Conservation (phyloP, 2,329 filamentous ascomycete species). For the Leptoxyphium fumago region DNA sequence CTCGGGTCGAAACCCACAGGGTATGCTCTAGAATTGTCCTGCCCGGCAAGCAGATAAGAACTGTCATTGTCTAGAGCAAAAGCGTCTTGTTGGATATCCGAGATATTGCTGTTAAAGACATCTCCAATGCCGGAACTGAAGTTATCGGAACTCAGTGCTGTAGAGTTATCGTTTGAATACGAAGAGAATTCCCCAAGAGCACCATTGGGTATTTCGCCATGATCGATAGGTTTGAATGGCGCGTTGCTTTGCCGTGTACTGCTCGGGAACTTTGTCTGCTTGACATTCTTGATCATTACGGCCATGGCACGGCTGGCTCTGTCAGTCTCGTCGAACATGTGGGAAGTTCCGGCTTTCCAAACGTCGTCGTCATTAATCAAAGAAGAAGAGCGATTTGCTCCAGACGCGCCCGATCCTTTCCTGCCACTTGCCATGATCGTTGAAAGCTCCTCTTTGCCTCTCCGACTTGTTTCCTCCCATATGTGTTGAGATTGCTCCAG, state of each 20-base stretch:
- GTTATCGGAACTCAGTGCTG: neutral
- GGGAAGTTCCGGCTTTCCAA: constrained; percentile 3
- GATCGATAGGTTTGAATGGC: neutral
- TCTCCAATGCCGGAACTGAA: neutral
- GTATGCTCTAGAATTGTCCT: no score
- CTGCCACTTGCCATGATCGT: constrained; percentile 1
- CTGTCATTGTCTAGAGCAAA: neutral
- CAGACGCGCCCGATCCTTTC: constrained; percentile 3
- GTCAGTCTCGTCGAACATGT: constrained; percentile 16
- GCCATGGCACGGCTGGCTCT: constrained; percentile 18
- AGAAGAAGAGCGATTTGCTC: neutral
- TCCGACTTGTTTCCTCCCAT: constrained; percentile 11
- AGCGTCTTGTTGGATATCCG: neutral
- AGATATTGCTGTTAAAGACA: neutral
- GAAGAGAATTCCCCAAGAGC: neutral
- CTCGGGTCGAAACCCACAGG: neutral
- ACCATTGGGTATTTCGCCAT: neutral
- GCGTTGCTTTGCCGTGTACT: neutral
- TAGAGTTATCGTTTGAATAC: neutral
- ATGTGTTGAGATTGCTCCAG: constrained; percentile 19
- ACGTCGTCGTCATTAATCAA: constrained; percentile 1
- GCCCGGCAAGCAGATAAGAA: no score
- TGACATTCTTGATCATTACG: constrained; percentile 19
- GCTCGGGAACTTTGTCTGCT: neutral
- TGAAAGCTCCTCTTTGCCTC: neutral